Base-by-base conservation (phyloP, 83 land plant genomes). In the Thuja plicata region DNA sequence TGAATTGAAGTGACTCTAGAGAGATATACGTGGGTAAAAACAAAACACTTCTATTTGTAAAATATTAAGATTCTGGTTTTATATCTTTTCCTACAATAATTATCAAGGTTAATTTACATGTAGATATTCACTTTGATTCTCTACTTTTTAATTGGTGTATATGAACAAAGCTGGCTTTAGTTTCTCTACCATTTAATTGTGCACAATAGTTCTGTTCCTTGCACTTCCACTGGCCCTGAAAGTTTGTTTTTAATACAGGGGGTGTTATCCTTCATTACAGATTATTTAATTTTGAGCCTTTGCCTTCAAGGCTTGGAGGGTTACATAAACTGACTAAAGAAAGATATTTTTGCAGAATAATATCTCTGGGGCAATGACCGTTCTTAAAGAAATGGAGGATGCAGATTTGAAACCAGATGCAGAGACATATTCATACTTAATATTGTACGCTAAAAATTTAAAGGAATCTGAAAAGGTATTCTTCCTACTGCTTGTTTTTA, bases 401-500 rank as follows among this genome's bases (percentile, higher is more conserved):
- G 94, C 90, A 81, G 89, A 88, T 86, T 73, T 95, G 76, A 87
- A 93, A 87, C 95, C 94, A 87, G 94, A 95, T 93, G 77, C 92
- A 35, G 89, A 85, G 60, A 95, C 96, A 86, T 95, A 86, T 92
- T 89, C 94, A 88, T 92, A 90, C 70, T 90, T 95, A 30, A 90
- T 95, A 35, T 24, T 66, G 38, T 86, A 87, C 71, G 90, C 89
- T 84, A 76, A 84, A 15, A 38, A 80, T 86, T 93, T 90, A 85
- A 46, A 93, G 77, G 92, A 90, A 81, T 90, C 91, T 62, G 81
- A 32, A 24, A 93, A 93, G 96, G 96, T 95, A 43, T n/a, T 1
- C 21, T 48, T 85, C 17, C 27, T 85, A 6, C 8, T 79, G 7
- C 37, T 37, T 79, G 9, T 21, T 79, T 40, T 41, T 8, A 37